Evolutionary conservation across 202 grass and related monocot species (phyloP), one percentile per base, ranked within the genome.

Genomic region (Setaria italica): DNA sequence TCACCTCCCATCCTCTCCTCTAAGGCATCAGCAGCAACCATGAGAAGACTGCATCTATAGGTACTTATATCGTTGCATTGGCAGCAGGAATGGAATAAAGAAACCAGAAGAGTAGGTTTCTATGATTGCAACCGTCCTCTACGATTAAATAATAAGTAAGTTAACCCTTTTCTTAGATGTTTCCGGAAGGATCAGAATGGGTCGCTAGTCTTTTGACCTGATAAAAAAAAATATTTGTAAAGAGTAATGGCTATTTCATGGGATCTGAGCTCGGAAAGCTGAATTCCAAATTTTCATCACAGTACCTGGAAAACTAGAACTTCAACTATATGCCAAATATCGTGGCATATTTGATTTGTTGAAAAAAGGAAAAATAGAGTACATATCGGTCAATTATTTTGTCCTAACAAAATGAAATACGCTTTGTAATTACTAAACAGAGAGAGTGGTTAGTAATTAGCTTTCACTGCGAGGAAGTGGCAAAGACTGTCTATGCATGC

Each of bases 1-100:
- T 81, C 55, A 64, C 77, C 77, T 77, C 56, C 85, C 84, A 90
- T 84, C 75, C 45, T 37, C 45, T 45, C 11, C 46, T 79, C n/a
- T 16, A 54, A 74, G 67, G 8, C 58, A 78, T 67, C 10, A 51
- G 56, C 20, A 73, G 20, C 70, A 84, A 39, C 85, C 48, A 43
- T 50, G 19, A 47, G 76, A 85, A 20, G 54, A 57, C 70, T 69
- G 64, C 50, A 41, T 77, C 30, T 58, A 56, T 39, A 29, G 68
- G 19, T 30, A 41, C 57, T 70, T 87, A 50, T 87, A 80, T 79
- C 37, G 13, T 69, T 41, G 39, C 39, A 41, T 41, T 89, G 78
- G 62, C 74, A 32, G 3, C 33, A 75, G 60, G 67, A 74, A 79
- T 55, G 60, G 35, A 67, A 83, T 73, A 83, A 82, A 82, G 48